Base-by-base conservation (phyloP, 1,284 basidiomycete species). In the Fomitopsis pinicola region DNA sequence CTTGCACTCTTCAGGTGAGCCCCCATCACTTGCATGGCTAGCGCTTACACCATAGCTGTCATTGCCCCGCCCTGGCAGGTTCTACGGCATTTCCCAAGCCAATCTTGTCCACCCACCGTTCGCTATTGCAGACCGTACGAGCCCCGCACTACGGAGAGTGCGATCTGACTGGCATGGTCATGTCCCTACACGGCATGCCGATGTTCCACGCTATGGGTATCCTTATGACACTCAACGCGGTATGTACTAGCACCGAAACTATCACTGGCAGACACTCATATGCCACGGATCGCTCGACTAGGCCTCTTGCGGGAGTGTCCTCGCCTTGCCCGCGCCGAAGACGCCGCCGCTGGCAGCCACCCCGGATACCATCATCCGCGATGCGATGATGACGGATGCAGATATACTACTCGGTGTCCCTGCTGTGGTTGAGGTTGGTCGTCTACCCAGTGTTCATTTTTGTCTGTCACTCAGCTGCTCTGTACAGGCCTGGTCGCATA, bases 1-100 rank as follows among this genome's bases (percentile, higher is more conserved):
- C 50, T 59, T 74, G 46, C 74, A 76, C 58, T 74, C 74, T 15
- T 75, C 74, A 9, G 74, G 73, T 75, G 50, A 30, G 69, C 5
- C 67, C 28, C 4, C 9, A 22, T 22, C 22, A 22, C 22, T 22
- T 22, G 22, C 22, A 2, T 22, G 22, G 22, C 22, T 15, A 30
- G 7, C 14, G 9, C 3, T 15, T 5, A n/a, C 14, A 22, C 30
- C 28, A 17, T 14, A 30, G 7, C 28, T 50, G 26, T 9, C 5
- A 33, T 4, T 17, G 17, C 14, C 7, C 14, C 17, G 3, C 38
- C 38, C 22, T 22, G 22, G 22, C 5, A 71, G 70, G 70, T 12
- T 69, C 70, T 2, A 68, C 68, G 5, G 65, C 70, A 1, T 69
- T 68, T 48, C 69, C 70, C 5, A 72, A 72, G 42, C 68, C 67